A percentile compares a stretch with the other conserved stretches of the same genome.
These are phyloP conservation scores for Tulasnella sp. DNA, from an alignment of 768 basidiomycete genomes.

Conservation along the genomic window DNA sequence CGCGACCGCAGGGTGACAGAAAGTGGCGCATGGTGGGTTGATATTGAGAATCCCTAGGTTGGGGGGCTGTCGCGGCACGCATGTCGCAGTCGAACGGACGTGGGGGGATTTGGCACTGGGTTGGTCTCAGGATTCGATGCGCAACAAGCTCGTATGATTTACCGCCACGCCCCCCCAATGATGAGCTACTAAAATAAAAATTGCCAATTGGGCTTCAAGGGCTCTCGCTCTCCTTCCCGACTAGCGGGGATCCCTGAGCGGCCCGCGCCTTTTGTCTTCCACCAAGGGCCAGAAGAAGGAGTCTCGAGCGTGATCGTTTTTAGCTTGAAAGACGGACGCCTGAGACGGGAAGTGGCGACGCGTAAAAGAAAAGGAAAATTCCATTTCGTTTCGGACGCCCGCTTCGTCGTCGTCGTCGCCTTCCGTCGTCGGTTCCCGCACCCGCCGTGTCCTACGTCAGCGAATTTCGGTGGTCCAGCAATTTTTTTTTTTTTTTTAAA, in stretches of 20 bases:
- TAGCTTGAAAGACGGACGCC: neutral
- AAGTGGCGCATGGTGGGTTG: neutral
- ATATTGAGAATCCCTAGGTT: no score
- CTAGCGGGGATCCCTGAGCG: slow-evolving; percentile 7
- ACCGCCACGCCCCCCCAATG: neutral
- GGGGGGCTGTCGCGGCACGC: no score
- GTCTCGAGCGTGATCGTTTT: slow-evolving; percentile 3
- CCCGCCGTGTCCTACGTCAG: neutral
- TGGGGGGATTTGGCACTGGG: neutral
- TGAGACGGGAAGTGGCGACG: neutral
- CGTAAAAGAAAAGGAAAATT: neutral
- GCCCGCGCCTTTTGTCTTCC: neutral
- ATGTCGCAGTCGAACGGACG: neutral
- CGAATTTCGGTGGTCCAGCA: no score
- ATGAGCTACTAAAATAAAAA: neutral
- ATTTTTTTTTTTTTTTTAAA: no score
- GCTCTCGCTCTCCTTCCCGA: no score
- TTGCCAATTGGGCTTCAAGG: neutral
- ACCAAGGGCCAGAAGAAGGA: neutral
- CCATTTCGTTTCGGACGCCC: neutral
- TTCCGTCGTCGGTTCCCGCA: no score
- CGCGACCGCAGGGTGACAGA: neutral
- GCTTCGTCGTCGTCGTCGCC: no score
- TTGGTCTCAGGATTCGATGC: neutral
- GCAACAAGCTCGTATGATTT: neutral